Evolutionary conservation across 176 grass and related monocot species (phyloP), one percentile per base, ranked within the genome.

Genomic region (Avena sativa): DNA sequence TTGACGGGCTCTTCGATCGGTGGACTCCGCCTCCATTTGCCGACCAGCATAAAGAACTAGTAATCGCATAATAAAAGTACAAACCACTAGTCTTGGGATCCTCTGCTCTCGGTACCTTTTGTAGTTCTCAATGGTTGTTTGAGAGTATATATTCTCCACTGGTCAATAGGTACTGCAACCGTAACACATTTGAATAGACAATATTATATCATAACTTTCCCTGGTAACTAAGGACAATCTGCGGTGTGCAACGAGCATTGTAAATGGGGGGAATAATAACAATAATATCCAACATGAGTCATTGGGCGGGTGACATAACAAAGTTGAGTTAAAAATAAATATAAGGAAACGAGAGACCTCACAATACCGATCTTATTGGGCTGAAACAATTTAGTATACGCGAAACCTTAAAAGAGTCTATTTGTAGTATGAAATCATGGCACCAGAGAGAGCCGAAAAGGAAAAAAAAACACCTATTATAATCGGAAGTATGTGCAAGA

Each of bases 21-120:
- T 52, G 52, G 82, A 88, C 82, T 88, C 90, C 17, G 82, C 79
- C 90, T 49, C 32, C 11, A 46, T 82, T 78, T 63, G 78, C 90
- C 23, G 46, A 66, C 90, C 79, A 62, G 26, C 49, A 66, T 91
- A 91, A 89, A 89, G 62, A 91, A 88, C 44, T 70, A 26, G 26
- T 16, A 59, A 52, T 50, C 60, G 59, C 89, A 80, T 78, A 63
- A 44, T 15, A 91, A 85, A 88, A 77, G 70, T 70, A 74, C 21
- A 44, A 32, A 17, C 76, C 84, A 69, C 75, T 53, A 85, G 59
- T 70, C 40, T 85, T 81, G 76, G 69, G 84, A 85, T 88, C 67
- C 70, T 87, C 28, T 71, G 69, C 32, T 76, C 49, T 68, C 21
- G 17, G 59, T 49, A 67, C 60, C 10, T 77, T 88, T 53, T 76